These are phyloP conservation scores for Mortierella sp. DNA, from an alignment of 371 early-diverging fungal species.

Conservation along the genomic window DNA sequence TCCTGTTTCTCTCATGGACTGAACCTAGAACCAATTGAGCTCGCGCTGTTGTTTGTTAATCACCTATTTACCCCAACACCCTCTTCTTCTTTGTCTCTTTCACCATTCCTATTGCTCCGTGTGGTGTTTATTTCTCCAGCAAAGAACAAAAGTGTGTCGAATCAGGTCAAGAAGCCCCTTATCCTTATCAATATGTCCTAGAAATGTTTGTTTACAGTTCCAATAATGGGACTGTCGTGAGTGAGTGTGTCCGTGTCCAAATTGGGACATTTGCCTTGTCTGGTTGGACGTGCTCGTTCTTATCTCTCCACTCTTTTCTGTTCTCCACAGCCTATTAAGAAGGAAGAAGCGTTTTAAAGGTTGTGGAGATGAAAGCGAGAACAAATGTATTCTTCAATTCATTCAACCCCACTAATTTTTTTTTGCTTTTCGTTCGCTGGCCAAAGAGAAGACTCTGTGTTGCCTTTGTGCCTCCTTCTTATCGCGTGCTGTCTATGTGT, in stretches of 20 bases:
- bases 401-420: slow-evolving; percentile 11
- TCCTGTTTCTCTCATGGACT: neutral
- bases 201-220: neutral
- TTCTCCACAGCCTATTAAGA: slow-evolving; percentile 4
- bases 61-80: neutral
- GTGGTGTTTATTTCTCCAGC: neutral
- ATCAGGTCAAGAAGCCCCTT: neutral
- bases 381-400: neutral
- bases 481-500: slow-evolving; percentile 22
- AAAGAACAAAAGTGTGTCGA: neutral
- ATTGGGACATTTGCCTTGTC: neutral
- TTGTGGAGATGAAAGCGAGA: slow-evolving; percentile 6
- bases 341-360: slow-evolving; percentile 2
- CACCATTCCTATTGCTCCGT: neutral
- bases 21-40: slow-evolving; percentile 3
- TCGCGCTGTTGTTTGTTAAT: neutral
- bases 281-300: slow-evolving; percentile 7
- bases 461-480: slow-evolving; percentile 12
- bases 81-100: neutral
- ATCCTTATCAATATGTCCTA: neutral
- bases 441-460: neutral
- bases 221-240: neutral
- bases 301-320: slow-evolving; percentile 3
- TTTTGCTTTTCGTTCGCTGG: slow-evolving; percentile 6
- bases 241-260: slow-evolving; percentile 2